Base-by-base conservation (phyloP, 2,329 filamentous ascomycete genomes). In the Acephala macrosclerotiorum region DNA sequence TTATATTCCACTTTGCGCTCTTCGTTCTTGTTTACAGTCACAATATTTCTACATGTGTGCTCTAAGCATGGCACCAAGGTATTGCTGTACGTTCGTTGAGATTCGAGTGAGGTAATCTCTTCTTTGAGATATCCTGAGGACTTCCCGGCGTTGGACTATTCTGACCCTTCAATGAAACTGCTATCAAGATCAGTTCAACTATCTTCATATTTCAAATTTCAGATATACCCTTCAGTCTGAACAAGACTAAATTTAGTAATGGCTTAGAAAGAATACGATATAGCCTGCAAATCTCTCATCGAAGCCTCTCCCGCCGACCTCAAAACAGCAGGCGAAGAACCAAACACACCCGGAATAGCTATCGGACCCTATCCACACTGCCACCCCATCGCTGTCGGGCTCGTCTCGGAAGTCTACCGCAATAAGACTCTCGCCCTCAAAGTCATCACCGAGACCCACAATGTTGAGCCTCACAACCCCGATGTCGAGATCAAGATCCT, bases 361-460 rank as follows among this genome's bases (percentile, higher is more conserved):
- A 88, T 90, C 64, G 88, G 87, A 9, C 33, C 76, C 5, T 89
- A 88, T 69, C 53, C 69, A 20, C 78, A 83, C 66, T 91, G 88
- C 74, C 78, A 80, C 29, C 83, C 84, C 70, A 74, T 90, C n/a
- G 82, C 83, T 55, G 82, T 82, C 68, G 96, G 96, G 22, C 82
- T 95, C 14, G 96, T 93, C 68, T 96, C 95, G 20, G 87, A 90
- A 63, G 89, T 99, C 59, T 98, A 94, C 80, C 90, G 90, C 72
- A 80, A 82, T 20, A 77, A 79, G 22, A 77, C 77, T 20, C 83
- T 90, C 6, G 96, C 95, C 1, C 82, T 99, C 58, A 99, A 99
- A 77, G 89, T 97, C 66, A 97, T 96, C 40, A 89, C 88, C 33
- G 89, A 92, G 36, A 89, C 89, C 42, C 83, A 85, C 61, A 88